A percentile compares a stretch with the other conserved stretches of the same genome.
Evolutionary conservation across 768 basidiomycete genomes (phyloP).

Genomic region (Kwoniella europaea): DNA sequence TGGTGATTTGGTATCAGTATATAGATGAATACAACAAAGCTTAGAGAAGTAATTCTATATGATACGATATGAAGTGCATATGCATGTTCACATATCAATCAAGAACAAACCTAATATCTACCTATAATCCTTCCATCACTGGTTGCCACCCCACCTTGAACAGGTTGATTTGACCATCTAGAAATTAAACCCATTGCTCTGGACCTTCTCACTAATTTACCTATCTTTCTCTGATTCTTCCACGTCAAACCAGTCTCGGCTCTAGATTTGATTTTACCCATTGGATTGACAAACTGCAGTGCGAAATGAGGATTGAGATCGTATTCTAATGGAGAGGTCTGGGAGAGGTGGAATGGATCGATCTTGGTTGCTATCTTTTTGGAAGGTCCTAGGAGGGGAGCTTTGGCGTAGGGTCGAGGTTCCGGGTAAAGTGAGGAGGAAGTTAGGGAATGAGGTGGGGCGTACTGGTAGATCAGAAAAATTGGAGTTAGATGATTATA

Average conservation of each 20-base stretch:
- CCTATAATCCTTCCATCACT: neutral
- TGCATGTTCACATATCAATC: neutral
- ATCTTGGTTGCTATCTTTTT: constrained; percentile 63
- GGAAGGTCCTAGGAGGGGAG: constrained; percentile 66
- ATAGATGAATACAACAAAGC: neutral
- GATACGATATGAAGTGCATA: neutral
- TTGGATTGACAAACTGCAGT: constrained; percentile 40
- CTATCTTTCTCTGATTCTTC: constrained; percentile 76
- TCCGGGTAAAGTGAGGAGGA: constrained; percentile 16
- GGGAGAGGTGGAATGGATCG: constrained; percentile 75
- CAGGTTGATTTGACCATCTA: constrained; percentile 36
- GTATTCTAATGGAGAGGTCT: constrained; percentile 75
- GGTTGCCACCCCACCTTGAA: constrained; percentile 33
- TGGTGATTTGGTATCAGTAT: neutral
- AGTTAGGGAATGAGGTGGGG: constrained; percentile 15
- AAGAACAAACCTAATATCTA: neutral
- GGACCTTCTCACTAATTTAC: constrained; percentile 83
- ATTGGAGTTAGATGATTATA: neutral
- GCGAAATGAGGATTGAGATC: constrained; percentile 56
- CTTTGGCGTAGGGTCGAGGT: constrained; percentile 24
- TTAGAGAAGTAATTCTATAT: neutral
- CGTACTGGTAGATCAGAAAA: neutral
- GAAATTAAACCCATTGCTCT: constrained; percentile 85
- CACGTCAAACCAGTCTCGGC: constrained; percentile 72
- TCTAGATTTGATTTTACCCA: constrained; percentile 71